Evolutionary conservation across 108 stramenopile species (phyloP).

Genomic region (Discostella pseudostelligera): DNA sequence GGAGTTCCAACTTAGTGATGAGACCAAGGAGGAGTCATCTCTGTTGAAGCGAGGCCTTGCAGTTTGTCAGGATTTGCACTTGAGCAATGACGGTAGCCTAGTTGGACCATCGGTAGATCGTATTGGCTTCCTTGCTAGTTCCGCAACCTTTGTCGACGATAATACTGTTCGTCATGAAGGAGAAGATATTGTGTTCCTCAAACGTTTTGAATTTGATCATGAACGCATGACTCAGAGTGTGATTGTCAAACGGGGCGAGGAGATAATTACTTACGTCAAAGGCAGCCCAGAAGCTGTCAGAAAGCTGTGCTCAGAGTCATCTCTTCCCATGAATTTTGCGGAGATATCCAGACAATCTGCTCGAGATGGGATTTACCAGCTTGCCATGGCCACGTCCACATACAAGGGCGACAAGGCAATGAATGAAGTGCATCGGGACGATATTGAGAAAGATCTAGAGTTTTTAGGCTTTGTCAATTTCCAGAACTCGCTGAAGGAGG

Average conservation of each 20-base stretch:
- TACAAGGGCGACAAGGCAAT: slow-evolving; percentile 18
- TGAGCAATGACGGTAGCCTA: slow-evolving; percentile 30
- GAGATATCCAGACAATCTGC: slow-evolving; percentile 32
- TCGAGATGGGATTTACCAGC: slow-evolving; percentile 57
- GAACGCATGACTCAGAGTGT: slow-evolving; percentile 68
- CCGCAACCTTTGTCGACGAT: slow-evolving; percentile 25
- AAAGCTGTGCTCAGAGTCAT: slow-evolving; percentile 41
- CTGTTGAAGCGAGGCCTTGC: slow-evolving; percentile 49
- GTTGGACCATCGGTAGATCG: slow-evolving; percentile 64
- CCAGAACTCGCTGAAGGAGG: slow-evolving; percentile 55
- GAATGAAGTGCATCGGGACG: slow-evolving; percentile 46
- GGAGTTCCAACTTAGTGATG: slow-evolving; percentile 27
- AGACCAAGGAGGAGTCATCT: slow-evolving; percentile 7
- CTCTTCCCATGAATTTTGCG: slow-evolving; percentile 54
- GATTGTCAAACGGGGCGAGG: slow-evolving; percentile 39
- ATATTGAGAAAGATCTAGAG: slow-evolving; percentile 47
- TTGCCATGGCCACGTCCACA: slow-evolving; percentile 50
- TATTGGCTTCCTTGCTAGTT: slow-evolving; percentile 47
- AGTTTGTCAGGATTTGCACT: slow-evolving; percentile 54
- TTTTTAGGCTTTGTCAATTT: slow-evolving; percentile 63
- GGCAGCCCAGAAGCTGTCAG: slow-evolving; percentile 58
- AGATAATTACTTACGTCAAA: slow-evolving; percentile 45
- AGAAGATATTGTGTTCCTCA: slow-evolving; percentile 39
- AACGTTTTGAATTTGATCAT: slow-evolving; percentile 67
- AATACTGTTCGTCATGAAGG: slow-evolving; percentile 32